phyloP scores from a whole-genome alignment of 2,329 filamentous ascomycete genomes.

The Hypoxylon sp. region DNA sequence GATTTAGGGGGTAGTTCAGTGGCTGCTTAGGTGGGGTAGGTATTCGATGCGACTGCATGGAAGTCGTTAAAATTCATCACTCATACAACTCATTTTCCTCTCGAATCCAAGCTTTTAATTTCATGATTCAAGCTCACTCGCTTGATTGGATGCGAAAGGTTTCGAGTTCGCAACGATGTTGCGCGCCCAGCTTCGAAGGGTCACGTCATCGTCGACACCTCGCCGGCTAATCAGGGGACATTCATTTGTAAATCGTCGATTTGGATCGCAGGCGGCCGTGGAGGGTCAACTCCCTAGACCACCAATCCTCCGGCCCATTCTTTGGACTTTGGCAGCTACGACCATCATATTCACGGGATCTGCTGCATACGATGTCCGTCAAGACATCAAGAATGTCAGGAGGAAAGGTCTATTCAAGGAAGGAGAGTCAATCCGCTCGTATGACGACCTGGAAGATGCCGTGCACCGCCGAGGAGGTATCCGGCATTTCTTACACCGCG shows the following conservation, averaged over 20 bases:
- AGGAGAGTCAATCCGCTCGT: constrained; percentile 14
- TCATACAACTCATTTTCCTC: too few species aligned
- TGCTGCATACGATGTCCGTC: constrained; percentile 41
- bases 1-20: too few species aligned
- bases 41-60: too few species aligned
- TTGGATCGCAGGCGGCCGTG: too few species aligned
- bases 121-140: too few species aligned
- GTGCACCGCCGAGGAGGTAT: neutral
- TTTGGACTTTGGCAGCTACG: constrained; percentile 39
- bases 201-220: constrained; percentile 1
- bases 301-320: constrained; percentile 35
- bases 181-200: constrained; percentile 22
- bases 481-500: neutral
- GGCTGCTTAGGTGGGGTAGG: too few species aligned
- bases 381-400: constrained; percentile 30
- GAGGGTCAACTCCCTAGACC: constrained; percentile 27
- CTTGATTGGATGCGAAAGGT: too few species aligned
- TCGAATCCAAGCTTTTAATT: too few species aligned
- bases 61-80: too few species aligned
- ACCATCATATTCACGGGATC: constrained; percentile 40
- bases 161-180: constrained; percentile 32
- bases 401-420: neutral
- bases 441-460: constrained; percentile 31
- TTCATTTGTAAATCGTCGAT: constrained; percentile 20
- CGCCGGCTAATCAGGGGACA: too few species aligned